Base-by-base conservation (phyloP, 129 eudicot species). In the Heracleum sosnowskyi region DNA sequence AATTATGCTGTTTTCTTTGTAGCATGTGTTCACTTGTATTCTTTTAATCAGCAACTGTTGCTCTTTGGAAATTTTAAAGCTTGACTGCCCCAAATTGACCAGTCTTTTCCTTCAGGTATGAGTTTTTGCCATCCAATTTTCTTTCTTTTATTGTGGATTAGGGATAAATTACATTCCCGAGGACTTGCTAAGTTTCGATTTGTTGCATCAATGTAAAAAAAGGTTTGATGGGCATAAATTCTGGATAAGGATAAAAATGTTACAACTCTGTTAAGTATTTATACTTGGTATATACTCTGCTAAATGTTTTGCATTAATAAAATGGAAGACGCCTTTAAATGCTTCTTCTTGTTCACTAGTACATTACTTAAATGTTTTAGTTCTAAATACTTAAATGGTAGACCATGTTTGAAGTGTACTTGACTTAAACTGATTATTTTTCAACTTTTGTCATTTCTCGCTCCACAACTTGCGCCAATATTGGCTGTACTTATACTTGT, bases 61-160 rank as follows among this genome's bases (percentile, higher is more conserved):
- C n/a, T n/a, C n/a, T n/a, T n/a, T n/a, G n/a, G n/a, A n/a, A n/a
- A n/a, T n/a, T n/a, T n/a, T 94, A 86, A 89, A 90, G 86, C 97
- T 94, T 29, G 84, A 88, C 55, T 94, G 98, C 78, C 98, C 98
- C 53, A 89, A 85, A 79, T 85, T 94, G 82, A 89, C 88, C 39
- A 94, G 93, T 85, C 93, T 94, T 70, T 94, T 94, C 82, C 97
- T 94, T 69, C 98, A 91, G 97, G 98, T 94, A 89, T 80, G 76
- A 69, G 39, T 76, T 72, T 69, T 41, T 29, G 77, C 35, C 1
- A 37, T 35, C 74, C 45, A 69, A 3, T 53, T 20, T 53, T 20
- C 28, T 53, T 53, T 20, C 28, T 53, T 5, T 53, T 53, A 10
- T 34, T 0, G n/a, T 31, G 42, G 73, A 16, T 12, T 68, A 42